Evolutionary conservation across 768 basidiomycete genomes (phyloP).

Genomic region (Terana coerulea): DNA sequence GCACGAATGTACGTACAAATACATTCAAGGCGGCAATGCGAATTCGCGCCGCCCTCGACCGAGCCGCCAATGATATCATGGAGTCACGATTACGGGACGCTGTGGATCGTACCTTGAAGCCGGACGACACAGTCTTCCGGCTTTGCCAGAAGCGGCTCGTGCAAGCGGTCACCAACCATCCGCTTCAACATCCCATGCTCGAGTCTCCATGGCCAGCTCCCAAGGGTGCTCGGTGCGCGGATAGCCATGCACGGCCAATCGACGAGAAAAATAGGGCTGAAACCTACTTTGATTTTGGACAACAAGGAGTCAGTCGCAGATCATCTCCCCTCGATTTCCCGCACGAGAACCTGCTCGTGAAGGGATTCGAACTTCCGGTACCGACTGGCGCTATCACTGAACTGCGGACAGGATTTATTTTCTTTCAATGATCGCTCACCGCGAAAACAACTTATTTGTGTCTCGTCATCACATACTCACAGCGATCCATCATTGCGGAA

Average conservation of each 20-base stretch:
- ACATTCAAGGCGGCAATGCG: too few relatives aligned
- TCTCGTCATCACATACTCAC: too few relatives aligned
- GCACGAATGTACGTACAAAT: too few relatives aligned
- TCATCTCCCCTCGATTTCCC: neutral
- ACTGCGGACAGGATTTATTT: conserved; percentile 49
- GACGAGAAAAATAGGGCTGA: too few relatives aligned
- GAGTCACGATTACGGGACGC: conserved; percentile 53
- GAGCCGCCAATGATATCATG: too few relatives aligned
- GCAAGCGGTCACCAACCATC: conserved; percentile 30
- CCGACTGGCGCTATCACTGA: conserved; percentile 42
- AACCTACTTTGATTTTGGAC: too few relatives aligned
- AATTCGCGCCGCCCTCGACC: too few relatives aligned
- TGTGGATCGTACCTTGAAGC: conserved; percentile 59
- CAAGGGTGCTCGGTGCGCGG: neutral
- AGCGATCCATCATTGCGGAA: too few relatives aligned
- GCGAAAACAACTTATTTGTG: too few relatives aligned
- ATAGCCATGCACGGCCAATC: conserved; percentile 20
- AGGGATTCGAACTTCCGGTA: conserved; percentile 67
- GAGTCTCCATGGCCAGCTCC: too few relatives aligned
- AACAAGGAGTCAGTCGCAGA: neutral
- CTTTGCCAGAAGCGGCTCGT: conserved; percentile 59
- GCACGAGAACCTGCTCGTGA: conserved; percentile 32
- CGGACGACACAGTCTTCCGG: conserved; percentile 61
- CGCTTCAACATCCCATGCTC: conserved; percentile 20
- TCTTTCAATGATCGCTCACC: conserved; percentile 28